Percentiles rank a stretch among this genome's conserved stretches.
Evolutionary conservation across 805 yeast genomes (phyloP).

Genomic region (Debaryomyces castellii): DNA sequence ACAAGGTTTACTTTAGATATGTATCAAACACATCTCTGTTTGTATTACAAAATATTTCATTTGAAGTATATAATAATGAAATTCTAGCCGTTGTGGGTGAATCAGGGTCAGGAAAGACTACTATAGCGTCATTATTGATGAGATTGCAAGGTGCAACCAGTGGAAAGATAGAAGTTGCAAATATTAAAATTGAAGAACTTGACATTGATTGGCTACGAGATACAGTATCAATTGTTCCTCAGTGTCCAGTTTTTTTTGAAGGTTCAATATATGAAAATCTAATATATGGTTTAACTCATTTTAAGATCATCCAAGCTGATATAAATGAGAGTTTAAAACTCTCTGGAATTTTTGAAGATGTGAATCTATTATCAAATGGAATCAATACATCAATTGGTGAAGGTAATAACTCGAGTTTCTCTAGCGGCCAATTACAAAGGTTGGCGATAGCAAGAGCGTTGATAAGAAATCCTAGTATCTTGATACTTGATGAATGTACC

Average conservation of each 20-base stretch:
- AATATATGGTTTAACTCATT: slow-evolving; percentile 50
- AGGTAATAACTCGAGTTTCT: slow-evolving; percentile 45
- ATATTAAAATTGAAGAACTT: slow-evolving; percentile 45
- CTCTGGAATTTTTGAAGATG: slow-evolving; percentile 56
- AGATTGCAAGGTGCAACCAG: slow-evolving; percentile 47
- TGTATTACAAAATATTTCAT: slow-evolving; percentile 42
- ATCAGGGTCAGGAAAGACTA: slow-evolving; percentile 92
- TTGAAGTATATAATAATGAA: slow-evolving; percentile 46
- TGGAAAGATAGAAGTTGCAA: slow-evolving; percentile 45
- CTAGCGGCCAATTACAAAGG: slow-evolving; percentile 92
- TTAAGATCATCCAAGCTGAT: slow-evolving; percentile 20
- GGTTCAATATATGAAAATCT: slow-evolving; percentile 75
- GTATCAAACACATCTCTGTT: slow-evolving; percentile 5
- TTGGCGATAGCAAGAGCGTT: slow-evolving; percentile 82
- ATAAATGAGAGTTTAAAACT: slow-evolving; percentile 39
- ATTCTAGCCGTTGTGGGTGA: slow-evolving; percentile 74
- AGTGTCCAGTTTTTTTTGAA: slow-evolving; percentile 67
- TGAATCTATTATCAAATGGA: slow-evolving; percentile 54
- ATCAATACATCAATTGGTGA: slow-evolving; percentile 56
- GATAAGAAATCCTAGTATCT: slow-evolving; percentile 58
- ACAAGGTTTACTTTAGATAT: slow-evolving; percentile 51
- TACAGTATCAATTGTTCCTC: slow-evolving; percentile 70
- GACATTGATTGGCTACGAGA: slow-evolving; percentile 50
- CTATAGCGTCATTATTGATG: slow-evolving; percentile 57
- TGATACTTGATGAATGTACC: slow-evolving; percentile 88